Evolutionary conservation across 2,329 filamentous ascomycete species (phyloP).

Genomic region (Xylaria sp.): DNA sequence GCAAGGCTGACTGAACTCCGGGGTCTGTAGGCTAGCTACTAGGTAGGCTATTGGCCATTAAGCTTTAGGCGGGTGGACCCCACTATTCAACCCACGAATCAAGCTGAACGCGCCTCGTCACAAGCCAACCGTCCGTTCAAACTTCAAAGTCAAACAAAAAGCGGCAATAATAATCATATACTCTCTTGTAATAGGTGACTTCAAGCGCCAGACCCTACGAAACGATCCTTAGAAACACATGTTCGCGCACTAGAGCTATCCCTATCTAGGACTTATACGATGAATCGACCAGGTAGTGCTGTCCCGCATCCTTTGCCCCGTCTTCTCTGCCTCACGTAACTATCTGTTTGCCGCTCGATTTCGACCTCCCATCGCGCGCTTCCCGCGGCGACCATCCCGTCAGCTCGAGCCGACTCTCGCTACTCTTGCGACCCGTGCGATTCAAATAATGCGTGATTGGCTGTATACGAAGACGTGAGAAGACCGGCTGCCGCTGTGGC

Average conservation of each 20-base stretch:
- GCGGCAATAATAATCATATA: conserved; percentile 15
- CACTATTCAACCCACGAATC: conserved; percentile 26
- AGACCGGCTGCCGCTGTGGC: neutral
- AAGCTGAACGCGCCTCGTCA: conserved; percentile 26
- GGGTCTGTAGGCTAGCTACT: neutral
- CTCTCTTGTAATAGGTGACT: conserved; percentile 17
- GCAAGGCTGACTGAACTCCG: conserved; percentile 34
- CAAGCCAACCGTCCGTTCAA: conserved; percentile 27
- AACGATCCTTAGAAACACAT: conserved; percentile 21
- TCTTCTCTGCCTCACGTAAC: conserved; percentile 46
- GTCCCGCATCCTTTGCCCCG: conserved; percentile 34
- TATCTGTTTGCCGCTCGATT: conserved; percentile 46
- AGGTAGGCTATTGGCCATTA: conserved; percentile 21
- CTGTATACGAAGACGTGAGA: conserved; percentile 20
- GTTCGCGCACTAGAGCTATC: conserved; percentile 3
- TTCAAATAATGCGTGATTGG: conserved; percentile 14
- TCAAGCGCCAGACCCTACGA: conserved; percentile 24
- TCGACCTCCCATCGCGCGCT: conserved; percentile 42
- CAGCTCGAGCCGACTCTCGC: conserved; percentile 29
- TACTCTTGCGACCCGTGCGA: conserved; percentile 34
- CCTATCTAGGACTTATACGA: conserved; percentile 51
- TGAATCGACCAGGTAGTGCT: conserved; percentile 70
- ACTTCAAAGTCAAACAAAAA: conserved; percentile 28
- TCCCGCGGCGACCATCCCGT: conserved; percentile 32
- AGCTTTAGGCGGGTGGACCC: conserved; percentile 16